Conservation (phyloP, 2,329 filamentous ascomycete genomes). For the Xylaria sp. region DNA sequence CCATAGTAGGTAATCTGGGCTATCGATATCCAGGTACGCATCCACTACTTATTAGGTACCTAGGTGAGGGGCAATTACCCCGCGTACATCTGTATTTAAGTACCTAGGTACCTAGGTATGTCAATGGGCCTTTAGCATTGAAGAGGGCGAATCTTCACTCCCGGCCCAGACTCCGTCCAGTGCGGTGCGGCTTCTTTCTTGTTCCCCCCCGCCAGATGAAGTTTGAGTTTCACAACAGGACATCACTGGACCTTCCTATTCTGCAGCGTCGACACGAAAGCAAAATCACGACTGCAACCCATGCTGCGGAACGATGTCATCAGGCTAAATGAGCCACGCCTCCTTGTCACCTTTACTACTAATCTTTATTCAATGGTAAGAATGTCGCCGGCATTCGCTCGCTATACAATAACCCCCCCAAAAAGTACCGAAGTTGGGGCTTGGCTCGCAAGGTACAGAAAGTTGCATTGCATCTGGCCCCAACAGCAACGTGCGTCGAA, state of each 20-base stretch:
- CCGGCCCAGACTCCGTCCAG: not conserved
- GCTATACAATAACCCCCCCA: not conserved
- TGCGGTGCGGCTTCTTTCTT: not conserved
- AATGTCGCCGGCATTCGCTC: not conserved
- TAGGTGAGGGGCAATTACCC: not conserved
- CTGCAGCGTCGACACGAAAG: not conserved
- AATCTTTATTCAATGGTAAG: not conserved
- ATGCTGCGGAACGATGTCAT: not conserved
- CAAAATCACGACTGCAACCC: not conserved
- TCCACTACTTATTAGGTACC: not conserved
- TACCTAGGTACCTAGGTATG: not conserved
- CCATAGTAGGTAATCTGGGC: slow-evolving; percentile 1
- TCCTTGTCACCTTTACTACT: not conserved
- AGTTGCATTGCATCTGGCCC: slow-evolving; percentile 17
- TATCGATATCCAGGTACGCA: not conserved
- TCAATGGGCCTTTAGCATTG: no score
- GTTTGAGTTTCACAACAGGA: not conserved
- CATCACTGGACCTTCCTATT: not conserved
- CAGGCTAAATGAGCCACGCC: not conserved
- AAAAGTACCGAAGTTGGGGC: not conserved
- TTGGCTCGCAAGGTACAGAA: slow-evolving; percentile 13
- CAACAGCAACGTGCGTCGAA: slow-evolving; percentile 11
- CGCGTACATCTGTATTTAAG: not conserved
- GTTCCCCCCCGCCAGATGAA: not conserved
- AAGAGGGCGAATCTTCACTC: no score